phyloP scores from a whole-genome alignment of 163 green algal genomes.

The Chloroidium sp. region DNA sequence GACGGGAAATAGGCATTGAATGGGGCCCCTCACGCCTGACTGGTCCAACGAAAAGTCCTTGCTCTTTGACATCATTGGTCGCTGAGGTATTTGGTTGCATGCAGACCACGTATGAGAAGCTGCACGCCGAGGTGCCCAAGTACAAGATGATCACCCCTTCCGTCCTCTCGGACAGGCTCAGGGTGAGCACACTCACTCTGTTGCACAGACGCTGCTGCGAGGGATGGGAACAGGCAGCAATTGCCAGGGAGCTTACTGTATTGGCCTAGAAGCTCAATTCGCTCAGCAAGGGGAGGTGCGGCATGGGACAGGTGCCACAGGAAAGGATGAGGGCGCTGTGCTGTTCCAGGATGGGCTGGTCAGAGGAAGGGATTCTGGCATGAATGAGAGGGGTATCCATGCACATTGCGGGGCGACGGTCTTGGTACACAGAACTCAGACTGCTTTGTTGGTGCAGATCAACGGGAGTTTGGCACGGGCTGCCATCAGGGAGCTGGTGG shows the following conservation, averaged over 20 bases:
- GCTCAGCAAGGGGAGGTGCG: too few species aligned
- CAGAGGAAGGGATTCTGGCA: too few species aligned
- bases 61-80: not conserved
- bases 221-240: too few species aligned
- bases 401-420: not conserved
- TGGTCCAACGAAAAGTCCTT: not conserved
- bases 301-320: too few species aligned
- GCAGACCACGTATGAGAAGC: constrained; percentile 94
- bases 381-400: too few species aligned
- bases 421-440: not conserved
- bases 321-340: too few species aligned
- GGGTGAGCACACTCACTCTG: constrained; percentile 30
- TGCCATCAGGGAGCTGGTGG: constrained; percentile 79
- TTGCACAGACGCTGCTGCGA: not conserved
- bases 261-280: not conserved
- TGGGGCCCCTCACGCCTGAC: not conserved
- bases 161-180: constrained; percentile 87
- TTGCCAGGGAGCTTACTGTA: not conserved
- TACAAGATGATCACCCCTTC: constrained; percentile 99
- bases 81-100: constrained; percentile 2
- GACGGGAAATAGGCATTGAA: too few species aligned
- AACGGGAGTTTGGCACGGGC: constrained; percentile 84
- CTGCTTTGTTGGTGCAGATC: constrained; percentile 42
- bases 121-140: constrained; percentile 95
- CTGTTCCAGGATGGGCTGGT: too few species aligned